phyloP scores from a whole-genome alignment of 352 stramenopile species.

The Pythium myriotylum region DNA sequence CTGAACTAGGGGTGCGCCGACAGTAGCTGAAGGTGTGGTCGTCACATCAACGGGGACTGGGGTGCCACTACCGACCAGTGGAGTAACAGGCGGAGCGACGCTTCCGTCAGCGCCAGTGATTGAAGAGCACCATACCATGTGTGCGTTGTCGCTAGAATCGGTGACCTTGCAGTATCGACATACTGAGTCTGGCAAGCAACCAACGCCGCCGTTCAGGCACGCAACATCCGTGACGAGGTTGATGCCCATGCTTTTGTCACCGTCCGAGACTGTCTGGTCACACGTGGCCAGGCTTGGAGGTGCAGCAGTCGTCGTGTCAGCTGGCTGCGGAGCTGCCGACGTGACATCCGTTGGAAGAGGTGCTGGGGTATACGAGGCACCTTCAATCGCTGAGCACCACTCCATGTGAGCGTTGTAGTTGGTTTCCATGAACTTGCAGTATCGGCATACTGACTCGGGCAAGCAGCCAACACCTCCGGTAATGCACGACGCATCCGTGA shows the following conservation, averaged over 20 bases:
- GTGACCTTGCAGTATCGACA: constrained; percentile 14
- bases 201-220: constrained; percentile 20
- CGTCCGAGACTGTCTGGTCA: constrained; percentile 8
- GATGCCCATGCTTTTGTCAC: constrained; percentile 24
- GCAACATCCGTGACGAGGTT: constrained; percentile 12
- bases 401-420: constrained; percentile 1
- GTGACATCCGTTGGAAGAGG: neutral
- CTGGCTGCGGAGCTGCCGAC: neutral
- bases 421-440: constrained; percentile 15
- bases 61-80: neutral
- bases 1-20: neutral
- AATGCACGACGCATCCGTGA: constrained; percentile 20
- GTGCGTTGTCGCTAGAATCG: neutral
- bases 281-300: neutral
- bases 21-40: neutral
- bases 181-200: constrained; percentile 2
- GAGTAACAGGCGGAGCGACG: no score
- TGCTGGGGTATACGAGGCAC: neutral
- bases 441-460: constrained; percentile 9
- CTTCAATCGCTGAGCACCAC: constrained; percentile 11
- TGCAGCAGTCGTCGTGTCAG: neutral
- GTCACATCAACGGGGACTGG: neutral
- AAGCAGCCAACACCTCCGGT: constrained; percentile 11
- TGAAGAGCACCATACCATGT: constrained; percentile 3
- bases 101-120: neutral